These are phyloP conservation scores for Enterospora canceri DNA, from an alignment of 371 early-diverging fungal species.

Conservation along the genomic window DNA sequence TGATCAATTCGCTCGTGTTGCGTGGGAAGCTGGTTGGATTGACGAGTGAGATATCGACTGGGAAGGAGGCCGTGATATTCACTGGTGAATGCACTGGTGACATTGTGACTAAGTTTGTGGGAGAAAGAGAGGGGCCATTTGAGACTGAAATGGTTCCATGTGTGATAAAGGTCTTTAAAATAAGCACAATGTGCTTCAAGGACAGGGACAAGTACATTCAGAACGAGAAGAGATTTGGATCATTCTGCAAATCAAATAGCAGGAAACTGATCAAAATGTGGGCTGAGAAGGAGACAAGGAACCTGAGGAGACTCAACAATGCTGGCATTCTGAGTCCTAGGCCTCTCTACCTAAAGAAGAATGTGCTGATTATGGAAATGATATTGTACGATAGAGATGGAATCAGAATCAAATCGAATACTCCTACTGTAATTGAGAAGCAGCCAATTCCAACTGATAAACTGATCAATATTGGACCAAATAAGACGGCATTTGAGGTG, in stretches of 20 bases:
- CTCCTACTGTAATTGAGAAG: not conserved
- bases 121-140: conserved; percentile 50
- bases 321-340: conserved; percentile 84
- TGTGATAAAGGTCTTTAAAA: conserved; percentile 94
- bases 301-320: conserved; percentile 73
- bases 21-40: conserved; percentile 73
- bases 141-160: conserved; percentile 60
- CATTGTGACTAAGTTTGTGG: conserved; percentile 39
- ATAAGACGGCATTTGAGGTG: conserved; percentile 39
- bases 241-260: conserved; percentile 83
- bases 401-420: not conserved
- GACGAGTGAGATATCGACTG: conserved; percentile 87
- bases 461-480: conserved; percentile 62
- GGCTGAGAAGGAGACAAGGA: conserved; percentile 99
- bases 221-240: conserved; percentile 86
- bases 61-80: conserved; percentile 68
- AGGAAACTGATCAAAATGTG: conserved; percentile 96
- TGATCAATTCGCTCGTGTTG: conserved; percentile 82
- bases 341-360: conserved; percentile 76
- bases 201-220: conserved; percentile 91
- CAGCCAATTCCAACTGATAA: too few species aligned
- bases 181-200: conserved; percentile 90
- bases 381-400: conserved; percentile 70
- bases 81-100: conserved; percentile 25
- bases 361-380: conserved; percentile 87